A percentile compares a stretch with the other conserved stretches of the same genome.
These are phyloP conservation scores for Ustanciosporium gigantosporum DNA, from an alignment of 1,284 basidiomycete species.

Conservation along the genomic window DNA sequence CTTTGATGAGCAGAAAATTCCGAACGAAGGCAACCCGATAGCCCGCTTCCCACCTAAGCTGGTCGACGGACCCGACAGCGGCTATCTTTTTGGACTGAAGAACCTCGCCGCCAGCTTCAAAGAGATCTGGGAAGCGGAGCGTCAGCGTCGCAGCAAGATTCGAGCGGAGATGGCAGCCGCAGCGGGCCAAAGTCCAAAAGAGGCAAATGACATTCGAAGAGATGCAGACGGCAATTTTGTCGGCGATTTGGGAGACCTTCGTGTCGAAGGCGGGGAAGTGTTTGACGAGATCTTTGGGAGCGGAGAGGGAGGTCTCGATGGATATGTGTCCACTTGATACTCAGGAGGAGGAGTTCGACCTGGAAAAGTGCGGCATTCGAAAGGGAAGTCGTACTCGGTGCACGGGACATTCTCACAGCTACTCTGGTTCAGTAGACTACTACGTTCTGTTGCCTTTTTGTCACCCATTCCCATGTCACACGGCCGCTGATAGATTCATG, in stretches of 20 bases:
- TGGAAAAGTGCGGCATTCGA: no score
- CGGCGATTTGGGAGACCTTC: slow-evolving; percentile 46
- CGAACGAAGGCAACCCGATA: slow-evolving; percentile 19
- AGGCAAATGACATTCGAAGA: slow-evolving; percentile 4
- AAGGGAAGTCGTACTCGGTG: no score
- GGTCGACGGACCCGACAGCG: slow-evolving; percentile 83
- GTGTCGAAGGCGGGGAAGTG: slow-evolving; percentile 52
- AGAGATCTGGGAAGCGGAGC: slow-evolving; percentile 57
- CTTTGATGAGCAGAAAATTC: slow-evolving; percentile 3
- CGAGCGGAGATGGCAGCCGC: neutral
- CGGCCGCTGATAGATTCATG: no score
- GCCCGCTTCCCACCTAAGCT: slow-evolving; percentile 83
- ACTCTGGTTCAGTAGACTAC: no score
- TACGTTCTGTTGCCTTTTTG: no score
- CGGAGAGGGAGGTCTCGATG: slow-evolving; percentile 30
- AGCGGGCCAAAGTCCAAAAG: neutral
- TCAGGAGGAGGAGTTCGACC: no score
- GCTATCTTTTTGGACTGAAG: slow-evolving; percentile 88
- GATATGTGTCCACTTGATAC: slow-evolving; percentile 48
- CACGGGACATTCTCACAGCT: no score
- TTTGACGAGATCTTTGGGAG: slow-evolving; percentile 59
- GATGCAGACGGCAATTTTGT: slow-evolving; percentile 25
- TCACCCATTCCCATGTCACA: no score
- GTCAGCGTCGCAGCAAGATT: slow-evolving; percentile 21
- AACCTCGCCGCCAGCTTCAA: slow-evolving; percentile 73